Evolutionary conservation across 2,329 filamentous ascomycete species (phyloP).

Genomic region (Phialophora tarda): DNA sequence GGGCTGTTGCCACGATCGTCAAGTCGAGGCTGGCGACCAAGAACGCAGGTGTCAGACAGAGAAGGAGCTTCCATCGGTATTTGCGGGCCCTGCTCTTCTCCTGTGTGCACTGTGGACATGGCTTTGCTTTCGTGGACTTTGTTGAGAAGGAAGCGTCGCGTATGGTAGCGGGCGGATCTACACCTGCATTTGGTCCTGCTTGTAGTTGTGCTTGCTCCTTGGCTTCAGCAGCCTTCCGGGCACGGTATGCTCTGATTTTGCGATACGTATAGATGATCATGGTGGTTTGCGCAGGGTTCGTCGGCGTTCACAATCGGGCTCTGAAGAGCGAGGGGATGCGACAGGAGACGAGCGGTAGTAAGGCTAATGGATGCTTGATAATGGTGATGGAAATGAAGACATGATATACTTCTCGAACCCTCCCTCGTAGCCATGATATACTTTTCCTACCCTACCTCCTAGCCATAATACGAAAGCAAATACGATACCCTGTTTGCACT

Average conservation of each 20-base stretch:
- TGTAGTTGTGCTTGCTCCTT: slow-evolving; percentile 7
- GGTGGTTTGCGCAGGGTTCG: not conserved
- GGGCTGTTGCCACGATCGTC: slow-evolving; percentile 66
- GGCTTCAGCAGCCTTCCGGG: slow-evolving; percentile 25
- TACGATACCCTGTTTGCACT: not conserved
- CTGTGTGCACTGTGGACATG: slow-evolving; percentile 41
- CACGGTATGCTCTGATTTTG: slow-evolving; percentile 30
- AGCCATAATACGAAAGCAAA: not conserved
- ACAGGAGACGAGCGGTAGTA: not conserved
- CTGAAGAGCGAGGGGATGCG: not conserved
- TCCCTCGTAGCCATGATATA: not conserved
- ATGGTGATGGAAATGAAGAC: not conserved
- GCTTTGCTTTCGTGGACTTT: slow-evolving; percentile 9
- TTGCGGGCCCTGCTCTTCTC: slow-evolving; percentile 46
- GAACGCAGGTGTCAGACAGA: slow-evolving; percentile 65
- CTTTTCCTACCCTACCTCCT: not conserved
- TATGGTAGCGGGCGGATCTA: not conserved
- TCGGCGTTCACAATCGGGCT: not conserved
- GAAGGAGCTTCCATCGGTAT: slow-evolving; percentile 65
- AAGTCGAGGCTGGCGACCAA: slow-evolving; percentile 67
- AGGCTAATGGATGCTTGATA: not conserved
- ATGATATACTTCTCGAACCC: slow-evolving; percentile 9
- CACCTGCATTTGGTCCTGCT: not conserved
- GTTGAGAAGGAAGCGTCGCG: not conserved
- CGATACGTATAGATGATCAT: slow-evolving; percentile 28